These are phyloP conservation scores for Cryphonectria parasitica DNA, from an alignment of 2,329 filamentous ascomycete genomes.

Conservation along the genomic window DNA sequence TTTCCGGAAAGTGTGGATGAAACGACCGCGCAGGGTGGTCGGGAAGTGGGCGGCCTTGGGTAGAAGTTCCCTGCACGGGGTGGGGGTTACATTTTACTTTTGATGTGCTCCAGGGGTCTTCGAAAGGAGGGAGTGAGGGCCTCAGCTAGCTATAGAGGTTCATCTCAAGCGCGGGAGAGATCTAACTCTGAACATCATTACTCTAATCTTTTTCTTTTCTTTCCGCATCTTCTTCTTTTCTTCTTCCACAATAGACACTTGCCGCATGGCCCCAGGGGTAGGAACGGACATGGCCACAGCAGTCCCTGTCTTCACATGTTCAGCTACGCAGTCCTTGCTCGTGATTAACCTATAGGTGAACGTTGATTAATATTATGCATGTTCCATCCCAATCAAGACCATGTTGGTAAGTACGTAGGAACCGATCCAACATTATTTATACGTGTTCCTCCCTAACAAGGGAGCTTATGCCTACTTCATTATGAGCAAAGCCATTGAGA, in stretches of 20 bases:
- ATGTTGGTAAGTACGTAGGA: neutral
- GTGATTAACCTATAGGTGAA: neutral
- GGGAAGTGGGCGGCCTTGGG: neutral
- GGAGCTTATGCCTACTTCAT: neutral
- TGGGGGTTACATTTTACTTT: neutral
- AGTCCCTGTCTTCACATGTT: neutral
- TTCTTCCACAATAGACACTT: neutral
- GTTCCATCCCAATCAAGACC: neutral
- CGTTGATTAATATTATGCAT: neutral
- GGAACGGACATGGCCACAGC: neutral
- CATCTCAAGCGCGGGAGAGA: neutral
- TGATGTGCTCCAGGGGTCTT: neutral
- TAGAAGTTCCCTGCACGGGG: neutral
- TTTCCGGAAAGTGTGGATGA: neutral
- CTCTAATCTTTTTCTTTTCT: neutral
- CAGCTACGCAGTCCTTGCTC: neutral
- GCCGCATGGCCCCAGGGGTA: neutral
- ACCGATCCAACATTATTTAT: neutral
- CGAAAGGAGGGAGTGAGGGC: neutral
- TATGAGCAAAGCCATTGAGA: neutral
- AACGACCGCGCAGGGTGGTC: neutral
- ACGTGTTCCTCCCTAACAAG: neutral
- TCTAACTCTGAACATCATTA: neutral
- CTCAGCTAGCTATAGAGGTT: neutral
- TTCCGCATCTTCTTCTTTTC: neutral